phyloP scores from a whole-genome alignment of 2,329 filamentous ascomycete genomes.

The Berkeleyomyces basicola region DNA sequence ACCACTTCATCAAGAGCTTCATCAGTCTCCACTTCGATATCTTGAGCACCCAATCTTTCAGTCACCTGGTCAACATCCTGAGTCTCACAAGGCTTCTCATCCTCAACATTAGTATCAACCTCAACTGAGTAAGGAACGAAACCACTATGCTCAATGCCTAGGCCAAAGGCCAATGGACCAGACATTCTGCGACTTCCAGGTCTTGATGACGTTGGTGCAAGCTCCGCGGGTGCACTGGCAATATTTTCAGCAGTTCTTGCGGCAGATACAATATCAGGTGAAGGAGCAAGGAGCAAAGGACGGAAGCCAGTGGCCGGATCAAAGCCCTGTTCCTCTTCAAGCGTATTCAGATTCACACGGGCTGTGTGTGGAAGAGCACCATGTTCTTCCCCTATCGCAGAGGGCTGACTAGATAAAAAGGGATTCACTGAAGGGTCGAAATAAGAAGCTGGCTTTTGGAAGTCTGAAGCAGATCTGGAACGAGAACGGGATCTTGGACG shows the following conservation, averaged over 20 bases:
- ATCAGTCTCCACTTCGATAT: neutral
- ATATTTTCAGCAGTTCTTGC: neutral
- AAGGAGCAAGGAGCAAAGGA: neutral
- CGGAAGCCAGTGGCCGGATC: neutral
- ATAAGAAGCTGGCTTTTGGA: neutral
- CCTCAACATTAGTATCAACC: neutral
- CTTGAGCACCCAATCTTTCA: neutral
- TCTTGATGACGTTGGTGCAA: neutral
- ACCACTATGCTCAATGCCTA: constrained; percentile 5
- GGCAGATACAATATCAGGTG: neutral
- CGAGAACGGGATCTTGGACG: neutral
- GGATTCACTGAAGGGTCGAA: neutral
- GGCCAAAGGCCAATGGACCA: constrained; percentile 22
- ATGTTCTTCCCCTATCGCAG: neutral
- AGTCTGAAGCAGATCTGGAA: neutral
- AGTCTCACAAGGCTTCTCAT: neutral
- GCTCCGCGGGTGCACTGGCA: neutral
- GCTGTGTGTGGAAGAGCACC: neutral
- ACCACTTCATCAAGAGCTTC: neutral
- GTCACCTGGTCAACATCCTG: neutral
- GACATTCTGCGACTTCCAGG: neutral
- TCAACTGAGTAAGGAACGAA: neutral
- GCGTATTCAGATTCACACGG: neutral
- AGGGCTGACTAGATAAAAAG: neutral
- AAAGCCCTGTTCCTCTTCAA: neutral